Conservation (phyloP, 768 basidiomycete genomes). For the Tylopilus balloui region DNA sequence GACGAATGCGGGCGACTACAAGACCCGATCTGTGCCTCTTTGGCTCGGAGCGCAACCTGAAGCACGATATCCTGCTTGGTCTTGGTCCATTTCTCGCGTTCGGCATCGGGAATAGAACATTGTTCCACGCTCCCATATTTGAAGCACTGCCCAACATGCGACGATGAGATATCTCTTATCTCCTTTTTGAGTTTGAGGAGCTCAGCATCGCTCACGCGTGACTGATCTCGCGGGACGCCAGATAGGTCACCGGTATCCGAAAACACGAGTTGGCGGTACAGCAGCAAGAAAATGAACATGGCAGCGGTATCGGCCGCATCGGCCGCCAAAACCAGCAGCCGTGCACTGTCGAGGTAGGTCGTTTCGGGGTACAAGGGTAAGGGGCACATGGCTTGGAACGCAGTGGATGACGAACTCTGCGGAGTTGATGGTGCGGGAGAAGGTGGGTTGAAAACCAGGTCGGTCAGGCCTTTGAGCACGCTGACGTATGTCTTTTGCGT, state of each 20-base stretch:
- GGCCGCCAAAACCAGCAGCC: conserved; percentile 58
- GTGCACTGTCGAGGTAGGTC: conserved; percentile 70
- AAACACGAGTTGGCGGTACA: conserved; percentile 70
- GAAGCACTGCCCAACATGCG: conserved; percentile 61
- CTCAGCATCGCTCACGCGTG: conserved; percentile 48
- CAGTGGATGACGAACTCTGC: conserved; percentile 27
- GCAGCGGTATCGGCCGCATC: conserved; percentile 74
- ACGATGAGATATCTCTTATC: conserved; percentile 61
- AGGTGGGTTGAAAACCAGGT: conserved; percentile 61
- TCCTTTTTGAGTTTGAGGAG: conserved; percentile 65
- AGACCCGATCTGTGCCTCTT: conserved; percentile 36
- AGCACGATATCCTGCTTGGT: conserved; percentile 65
- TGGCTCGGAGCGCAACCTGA: conserved; percentile 71
- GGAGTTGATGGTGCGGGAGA: conserved; percentile 33
- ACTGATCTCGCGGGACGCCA: conserved; percentile 24
- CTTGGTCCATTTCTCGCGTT: conserved; percentile 48
- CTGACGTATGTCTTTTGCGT: conserved; percentile 46
- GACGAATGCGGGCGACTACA: conserved; percentile 25
- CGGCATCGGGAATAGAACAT: conserved; percentile 30
- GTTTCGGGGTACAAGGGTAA: conserved; percentile 67
- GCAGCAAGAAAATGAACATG: conserved; percentile 75
- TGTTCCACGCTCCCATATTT: conserved; percentile 27
- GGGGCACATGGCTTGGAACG: conserved; percentile 32
- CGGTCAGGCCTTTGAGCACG: conserved; percentile 55
- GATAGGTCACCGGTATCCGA: conserved; percentile 39